phyloP scores from a whole-genome alignment of 768 basidiomycete genomes.

The Rossbeevera mucosa region DNA sequence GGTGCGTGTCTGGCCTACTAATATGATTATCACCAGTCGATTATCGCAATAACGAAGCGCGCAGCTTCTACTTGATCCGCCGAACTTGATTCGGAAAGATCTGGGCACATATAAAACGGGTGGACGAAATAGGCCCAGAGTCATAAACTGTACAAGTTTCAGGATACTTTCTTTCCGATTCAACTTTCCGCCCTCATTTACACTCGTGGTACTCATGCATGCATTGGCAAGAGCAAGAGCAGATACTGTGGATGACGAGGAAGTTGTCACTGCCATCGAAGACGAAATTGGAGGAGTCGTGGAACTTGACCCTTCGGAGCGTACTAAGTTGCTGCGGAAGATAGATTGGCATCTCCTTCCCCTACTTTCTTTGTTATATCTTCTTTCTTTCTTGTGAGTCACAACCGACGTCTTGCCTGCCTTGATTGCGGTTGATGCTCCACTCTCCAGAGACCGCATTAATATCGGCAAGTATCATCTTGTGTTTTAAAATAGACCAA shows the following conservation, averaged over 20 bases:
- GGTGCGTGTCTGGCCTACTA: background rate
- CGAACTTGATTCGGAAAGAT: background rate
- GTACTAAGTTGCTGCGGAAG: slow-evolving; percentile 13
- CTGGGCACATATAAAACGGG: background rate
- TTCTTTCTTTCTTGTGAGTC: slow-evolving; percentile 20
- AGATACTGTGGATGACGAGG: background rate
- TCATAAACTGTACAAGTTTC: background rate
- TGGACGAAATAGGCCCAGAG: background rate
- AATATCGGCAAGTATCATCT: slow-evolving; percentile 37
- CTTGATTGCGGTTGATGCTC: background rate
- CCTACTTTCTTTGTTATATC: slow-evolving; percentile 12
- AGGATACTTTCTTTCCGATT: background rate
- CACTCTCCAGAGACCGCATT: slow-evolving; percentile 35
- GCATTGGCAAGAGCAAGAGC: background rate
- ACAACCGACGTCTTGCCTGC: background rate
- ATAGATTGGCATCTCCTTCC: slow-evolving; percentile 21
- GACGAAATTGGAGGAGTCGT: background rate
- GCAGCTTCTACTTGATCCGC: background rate
- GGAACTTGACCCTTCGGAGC: background rate
- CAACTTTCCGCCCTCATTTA: background rate
- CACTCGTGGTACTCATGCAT: background rate
- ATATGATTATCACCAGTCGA: background rate
- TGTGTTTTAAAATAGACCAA: background rate
- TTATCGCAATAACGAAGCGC: background rate
- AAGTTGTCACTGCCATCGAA: background rate